Evolutionary conservation across 192 early-diverging fungal species (phyloP).

Genomic region (Dissophora globulifera): DNA sequence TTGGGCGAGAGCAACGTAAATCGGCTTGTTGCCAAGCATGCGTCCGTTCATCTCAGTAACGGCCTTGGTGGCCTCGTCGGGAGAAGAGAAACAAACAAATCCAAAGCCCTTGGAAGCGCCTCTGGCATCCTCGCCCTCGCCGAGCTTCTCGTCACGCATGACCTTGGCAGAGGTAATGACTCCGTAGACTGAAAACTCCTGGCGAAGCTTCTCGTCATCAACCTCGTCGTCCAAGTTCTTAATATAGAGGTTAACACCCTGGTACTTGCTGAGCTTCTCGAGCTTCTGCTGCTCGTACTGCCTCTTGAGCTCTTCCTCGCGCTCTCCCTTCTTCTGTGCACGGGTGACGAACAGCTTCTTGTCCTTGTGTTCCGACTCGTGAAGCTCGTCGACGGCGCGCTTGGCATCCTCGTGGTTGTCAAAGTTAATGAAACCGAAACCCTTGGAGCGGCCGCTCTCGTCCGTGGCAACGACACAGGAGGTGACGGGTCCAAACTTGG

Average conservation of each 20-base stretch:
- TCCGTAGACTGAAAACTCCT: slow-evolving; percentile 96
- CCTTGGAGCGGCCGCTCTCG: slow-evolving; percentile 84
- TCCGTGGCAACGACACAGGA: slow-evolving; percentile 79
- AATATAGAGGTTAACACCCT: slow-evolving; percentile 97
- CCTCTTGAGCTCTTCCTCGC: slow-evolving; percentile 92
- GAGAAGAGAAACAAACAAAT: slow-evolving; percentile 97
- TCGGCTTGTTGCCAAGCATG: slow-evolving; percentile 91
- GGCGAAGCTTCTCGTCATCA: slow-evolving; percentile 93
- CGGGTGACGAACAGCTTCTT: slow-evolving; percentile 93
- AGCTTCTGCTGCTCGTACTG: slow-evolving; percentile 94
- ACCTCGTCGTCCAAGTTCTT: slow-evolving; percentile 97
- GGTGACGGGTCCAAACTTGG: slow-evolving; percentile 79
- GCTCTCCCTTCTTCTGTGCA: slow-evolving; percentile 98
- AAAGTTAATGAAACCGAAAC: slow-evolving; percentile 99
- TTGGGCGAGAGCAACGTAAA: slow-evolving; percentile 98
- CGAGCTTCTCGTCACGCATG: slow-evolving; percentile 86
- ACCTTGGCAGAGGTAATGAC: slow-evolving; percentile 96
- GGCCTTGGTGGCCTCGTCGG: slow-evolving; percentile 98
- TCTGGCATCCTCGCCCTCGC: slow-evolving; percentile 49
- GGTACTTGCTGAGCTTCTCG: slow-evolving; percentile 97
- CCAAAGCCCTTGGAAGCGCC: slow-evolving; percentile 91
- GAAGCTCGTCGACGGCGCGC: slow-evolving; percentile 87
- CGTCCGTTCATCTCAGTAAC: slow-evolving; percentile 98
- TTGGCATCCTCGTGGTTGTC: slow-evolving; percentile 87
- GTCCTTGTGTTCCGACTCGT: slow-evolving; percentile 89